Evolutionary conservation across 2,329 filamentous ascomycete species (phyloP).

Genomic region (Fusarium praegraminearum): DNA sequence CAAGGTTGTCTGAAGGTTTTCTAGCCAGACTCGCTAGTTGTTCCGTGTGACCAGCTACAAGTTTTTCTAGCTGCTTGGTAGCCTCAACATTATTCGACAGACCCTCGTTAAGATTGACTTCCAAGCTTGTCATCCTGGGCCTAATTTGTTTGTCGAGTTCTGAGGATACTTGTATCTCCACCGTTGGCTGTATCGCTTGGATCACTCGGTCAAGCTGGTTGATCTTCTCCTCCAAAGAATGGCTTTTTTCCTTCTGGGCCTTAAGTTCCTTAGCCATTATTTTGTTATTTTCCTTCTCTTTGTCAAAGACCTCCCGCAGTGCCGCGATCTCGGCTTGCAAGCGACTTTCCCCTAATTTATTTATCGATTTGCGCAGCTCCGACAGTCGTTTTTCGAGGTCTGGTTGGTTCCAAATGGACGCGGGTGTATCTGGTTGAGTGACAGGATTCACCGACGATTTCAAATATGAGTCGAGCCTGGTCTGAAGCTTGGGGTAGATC

Average conservation of each 20-base stretch:
- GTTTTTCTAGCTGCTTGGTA: conserved; percentile 2
- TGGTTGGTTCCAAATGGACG: not conserved
- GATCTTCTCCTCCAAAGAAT: conserved; percentile 33
- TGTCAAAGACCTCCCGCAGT: conserved; percentile 26
- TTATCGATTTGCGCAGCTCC: conserved; percentile 17
- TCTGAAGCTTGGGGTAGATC: conserved; percentile 23
- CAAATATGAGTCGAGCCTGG: conserved; percentile 4
- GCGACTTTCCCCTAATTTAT: conserved; percentile 8
- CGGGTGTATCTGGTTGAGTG: conserved; percentile 1
- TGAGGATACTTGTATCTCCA: conserved; percentile 1
- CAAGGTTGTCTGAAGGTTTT: not conserved
- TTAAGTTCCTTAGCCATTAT: conserved; percentile 23
- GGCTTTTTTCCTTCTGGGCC: conserved; percentile 15
- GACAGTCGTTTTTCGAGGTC: conserved; percentile 6
- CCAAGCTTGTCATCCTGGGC: not conserved
- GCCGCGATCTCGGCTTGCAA: conserved; percentile 29
- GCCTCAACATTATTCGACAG: not conserved
- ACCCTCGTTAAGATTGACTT: not conserved
- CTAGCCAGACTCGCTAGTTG: conserved; percentile 2
- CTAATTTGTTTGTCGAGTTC: conserved; percentile 12
- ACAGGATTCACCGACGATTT: not conserved
- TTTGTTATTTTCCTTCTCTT: conserved; percentile 29
- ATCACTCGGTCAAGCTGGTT: conserved; percentile 45
- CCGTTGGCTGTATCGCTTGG: conserved; percentile 31
- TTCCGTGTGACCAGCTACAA: not conserved